phyloP scores from a whole-genome alignment of 495 filamentous ascomycete species.

The Podospora pseudoanserina region DNA sequence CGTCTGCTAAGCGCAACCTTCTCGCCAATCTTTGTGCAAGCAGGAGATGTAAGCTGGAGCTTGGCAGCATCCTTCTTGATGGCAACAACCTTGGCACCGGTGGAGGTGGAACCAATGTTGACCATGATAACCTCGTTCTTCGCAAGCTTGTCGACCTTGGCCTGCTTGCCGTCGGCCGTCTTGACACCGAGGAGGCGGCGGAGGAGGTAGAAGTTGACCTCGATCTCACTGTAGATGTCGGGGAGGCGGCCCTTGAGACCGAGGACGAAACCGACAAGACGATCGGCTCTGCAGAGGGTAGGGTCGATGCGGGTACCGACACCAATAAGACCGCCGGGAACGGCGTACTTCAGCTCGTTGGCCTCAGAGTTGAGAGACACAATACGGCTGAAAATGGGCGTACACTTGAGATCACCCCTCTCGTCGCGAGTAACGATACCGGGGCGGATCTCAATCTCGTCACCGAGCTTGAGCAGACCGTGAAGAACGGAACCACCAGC shows the following conservation, averaged over 20 bases:
- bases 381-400: slow-evolving; percentile 91
- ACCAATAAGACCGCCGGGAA: slow-evolving; percentile 94
- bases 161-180: slow-evolving; percentile 97
- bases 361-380: slow-evolving; percentile 94
- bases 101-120: slow-evolving; percentile 96
- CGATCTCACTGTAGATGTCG: slow-evolving; percentile 93
- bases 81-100: slow-evolving; percentile 88
- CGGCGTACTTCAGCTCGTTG: slow-evolving; percentile 96
- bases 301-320: slow-evolving; percentile 96
- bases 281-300: slow-evolving; percentile 95
- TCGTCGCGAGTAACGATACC: slow-evolving; percentile 94
- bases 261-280: slow-evolving; percentile 96
- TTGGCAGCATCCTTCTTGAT: slow-evolving; percentile 98
- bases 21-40: slow-evolving; percentile 91
- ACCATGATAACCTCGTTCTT: slow-evolving; percentile 99
- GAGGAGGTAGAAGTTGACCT: slow-evolving; percentile 98
- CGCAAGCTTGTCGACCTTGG: slow-evolving; percentile 93
- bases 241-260: slow-evolving; percentile 88
- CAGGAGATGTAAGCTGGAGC: slow-evolving; percentile 70
- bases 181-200: slow-evolving; percentile 92
- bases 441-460: slow-evolving; percentile 97
- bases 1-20: slow-evolving; percentile 94
- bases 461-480: slow-evolving; percentile 90
- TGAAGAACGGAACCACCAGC: slow-evolving; percentile 95
- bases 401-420: slow-evolving; percentile 90